A percentile compares a stretch with the other conserved stretches of the same genome.
Conservation (phyloP, 345 rosid genomes). For the Boechera retrofracta region DNA sequence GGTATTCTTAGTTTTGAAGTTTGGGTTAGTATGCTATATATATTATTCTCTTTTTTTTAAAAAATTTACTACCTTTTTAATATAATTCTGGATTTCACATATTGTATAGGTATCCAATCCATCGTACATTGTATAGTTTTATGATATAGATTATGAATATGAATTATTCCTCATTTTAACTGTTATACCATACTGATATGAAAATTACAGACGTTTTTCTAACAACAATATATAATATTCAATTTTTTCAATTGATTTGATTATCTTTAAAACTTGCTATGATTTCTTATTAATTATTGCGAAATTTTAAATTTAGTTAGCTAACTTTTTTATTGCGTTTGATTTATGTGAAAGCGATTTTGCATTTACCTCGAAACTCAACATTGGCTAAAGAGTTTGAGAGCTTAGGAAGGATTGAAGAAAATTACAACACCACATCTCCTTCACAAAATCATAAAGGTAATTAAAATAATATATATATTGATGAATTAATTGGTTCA, state of each 20-base stretch:
- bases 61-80: background rate
- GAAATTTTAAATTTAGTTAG: background rate
- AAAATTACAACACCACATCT: constrained; percentile 30
- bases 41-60: background rate
- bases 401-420: constrained; percentile 55
- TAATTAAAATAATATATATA: constrained; percentile 20
- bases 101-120: background rate
- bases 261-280: background rate
- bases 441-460: constrained; percentile 43
- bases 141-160: background rate
- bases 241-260: background rate
- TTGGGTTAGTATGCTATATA: background rate
- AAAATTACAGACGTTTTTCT: background rate
- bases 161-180: background rate
- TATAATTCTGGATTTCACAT: background rate
- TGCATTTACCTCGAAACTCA: constrained; percentile 70
- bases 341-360: constrained; percentile 52
- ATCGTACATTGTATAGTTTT: background rate
- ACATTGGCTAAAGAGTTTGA: constrained; percentile 67
- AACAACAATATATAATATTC: background rate
- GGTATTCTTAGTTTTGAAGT: background rate
- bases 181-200: background rate
- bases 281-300: background rate
- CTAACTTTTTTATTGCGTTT: background rate
- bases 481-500: background rate